phyloP scores from a whole-genome alignment of 495 filamentous ascomycete species.

The Glonium stellatum region DNA sequence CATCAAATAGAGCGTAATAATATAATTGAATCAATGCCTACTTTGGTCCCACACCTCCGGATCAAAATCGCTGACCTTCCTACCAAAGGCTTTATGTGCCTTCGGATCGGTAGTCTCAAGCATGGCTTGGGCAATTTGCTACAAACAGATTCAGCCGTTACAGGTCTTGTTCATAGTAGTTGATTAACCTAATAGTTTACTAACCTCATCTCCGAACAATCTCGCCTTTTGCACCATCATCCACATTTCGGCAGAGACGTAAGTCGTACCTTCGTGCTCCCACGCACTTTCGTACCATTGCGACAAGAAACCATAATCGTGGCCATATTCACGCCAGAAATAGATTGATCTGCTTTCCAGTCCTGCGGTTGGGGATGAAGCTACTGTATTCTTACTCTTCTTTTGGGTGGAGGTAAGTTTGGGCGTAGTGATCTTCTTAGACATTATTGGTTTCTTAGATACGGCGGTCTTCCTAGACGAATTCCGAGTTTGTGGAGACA shows the following conservation, averaged over 20 bases:
- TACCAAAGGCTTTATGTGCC: constrained; percentile 49
- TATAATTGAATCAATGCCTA: constrained; percentile 12
- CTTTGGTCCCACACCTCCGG: constrained; percentile 45
- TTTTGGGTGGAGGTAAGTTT: background rate
- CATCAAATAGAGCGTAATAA: background rate
- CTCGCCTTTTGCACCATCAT: constrained; percentile 39
- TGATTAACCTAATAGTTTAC: background rate
- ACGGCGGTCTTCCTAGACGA: too few species aligned
- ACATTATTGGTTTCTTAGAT: too few species aligned
- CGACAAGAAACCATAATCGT: constrained; percentile 2
- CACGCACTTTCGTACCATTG: constrained; percentile 3
- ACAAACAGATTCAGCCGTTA: background rate
- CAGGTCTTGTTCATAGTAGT: too few species aligned
- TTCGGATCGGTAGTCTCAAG: constrained; percentile 31
- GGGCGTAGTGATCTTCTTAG: too few species aligned
- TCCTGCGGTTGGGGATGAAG: background rate
- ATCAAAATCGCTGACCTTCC: constrained; percentile 50
- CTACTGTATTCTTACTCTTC: background rate
- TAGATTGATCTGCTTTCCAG: background rate
- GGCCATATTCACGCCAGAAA: constrained; percentile 3
- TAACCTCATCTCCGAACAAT: constrained; percentile 36
- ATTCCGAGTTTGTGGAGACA: too few species aligned
- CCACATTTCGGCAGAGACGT: constrained; percentile 38
- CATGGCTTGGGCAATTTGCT: constrained; percentile 33
- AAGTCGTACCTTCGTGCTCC: constrained; percentile 27